Evolutionary conservation across 176 grass and related monocot species (phyloP).

Genomic region (Zizania latifolia): DNA sequence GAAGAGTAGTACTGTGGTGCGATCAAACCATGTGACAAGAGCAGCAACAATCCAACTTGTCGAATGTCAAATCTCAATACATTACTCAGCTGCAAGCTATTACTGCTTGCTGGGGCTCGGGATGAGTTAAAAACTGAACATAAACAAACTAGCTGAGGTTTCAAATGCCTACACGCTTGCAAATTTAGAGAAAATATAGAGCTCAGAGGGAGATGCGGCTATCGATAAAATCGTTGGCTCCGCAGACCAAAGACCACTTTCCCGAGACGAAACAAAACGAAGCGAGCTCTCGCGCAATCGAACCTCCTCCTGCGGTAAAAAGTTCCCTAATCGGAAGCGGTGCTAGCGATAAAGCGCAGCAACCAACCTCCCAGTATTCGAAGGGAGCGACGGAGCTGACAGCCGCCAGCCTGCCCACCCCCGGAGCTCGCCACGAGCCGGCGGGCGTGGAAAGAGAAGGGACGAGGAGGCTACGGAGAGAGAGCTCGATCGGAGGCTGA

Average conservation of each 20-base stretch:
- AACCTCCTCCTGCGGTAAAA: background rate
- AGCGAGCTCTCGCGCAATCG: background rate
- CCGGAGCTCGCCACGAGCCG: background rate
- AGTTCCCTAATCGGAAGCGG: background rate
- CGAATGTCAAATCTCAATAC: background rate
- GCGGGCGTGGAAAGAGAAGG: background rate
- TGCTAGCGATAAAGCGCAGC: background rate
- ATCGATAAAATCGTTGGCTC: background rate
- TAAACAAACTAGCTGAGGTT: background rate
- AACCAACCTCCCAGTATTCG: background rate
- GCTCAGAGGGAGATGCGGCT: background rate
- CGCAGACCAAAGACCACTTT: background rate
- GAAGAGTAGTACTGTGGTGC: background rate
- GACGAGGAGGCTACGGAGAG: background rate
- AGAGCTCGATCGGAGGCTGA: background rate
- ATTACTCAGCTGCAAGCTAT: background rate
- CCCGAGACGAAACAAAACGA: background rate
- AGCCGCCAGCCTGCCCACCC: background rate
- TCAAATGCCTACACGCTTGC: background rate
- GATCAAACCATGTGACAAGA: background rate
- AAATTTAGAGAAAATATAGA: background rate
- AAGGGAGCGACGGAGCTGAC: background rate
- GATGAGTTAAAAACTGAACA: background rate
- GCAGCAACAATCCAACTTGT: background rate
- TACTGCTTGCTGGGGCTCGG: background rate